phyloP scores from a whole-genome alignment of 192 early-diverging fungal genomes.

The Kickxella alabastrina region DNA sequence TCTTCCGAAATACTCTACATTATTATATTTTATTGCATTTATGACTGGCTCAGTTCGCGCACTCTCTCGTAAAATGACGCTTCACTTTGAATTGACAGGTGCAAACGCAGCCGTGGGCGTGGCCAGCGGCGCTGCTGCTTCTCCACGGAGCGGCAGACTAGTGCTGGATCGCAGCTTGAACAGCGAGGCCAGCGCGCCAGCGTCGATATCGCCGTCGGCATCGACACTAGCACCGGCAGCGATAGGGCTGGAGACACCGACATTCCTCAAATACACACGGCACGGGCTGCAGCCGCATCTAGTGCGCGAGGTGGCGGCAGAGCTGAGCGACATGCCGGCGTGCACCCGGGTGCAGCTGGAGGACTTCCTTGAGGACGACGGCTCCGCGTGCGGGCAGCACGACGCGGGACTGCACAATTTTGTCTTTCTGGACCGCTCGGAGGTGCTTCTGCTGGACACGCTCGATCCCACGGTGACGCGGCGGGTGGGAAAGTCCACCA shows the following conservation, averaged over 20 bases:
- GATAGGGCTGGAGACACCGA: conserved; percentile 28
- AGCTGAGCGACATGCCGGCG: conserved; percentile 25
- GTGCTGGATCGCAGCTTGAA: conserved; percentile 9
- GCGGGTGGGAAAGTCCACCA: conserved; percentile 21
- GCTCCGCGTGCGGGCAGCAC: conserved; percentile 5
- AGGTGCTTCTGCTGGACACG: conserved; percentile 33
- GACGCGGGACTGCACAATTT: conserved; percentile 22
- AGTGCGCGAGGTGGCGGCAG: conserved; percentile 43
- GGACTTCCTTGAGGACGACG: conserved; percentile 38
- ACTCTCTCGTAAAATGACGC: conserved; percentile 19
- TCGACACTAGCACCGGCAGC: background rate
- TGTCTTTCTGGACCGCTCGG: conserved; percentile 15
- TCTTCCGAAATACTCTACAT: too few relatives aligned
- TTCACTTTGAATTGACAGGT: conserved; percentile 32
- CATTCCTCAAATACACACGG: conserved; percentile 45
- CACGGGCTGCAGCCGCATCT: conserved; percentile 48
- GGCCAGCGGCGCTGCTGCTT: background rate
- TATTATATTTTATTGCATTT: background rate
- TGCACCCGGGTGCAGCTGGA: conserved; percentile 44
- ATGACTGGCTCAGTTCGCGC: background rate
- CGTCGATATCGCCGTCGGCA: too few relatives aligned
- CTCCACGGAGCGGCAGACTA: conserved; percentile 28
- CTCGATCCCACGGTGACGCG: conserved; percentile 29
- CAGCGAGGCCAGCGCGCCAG: background rate
- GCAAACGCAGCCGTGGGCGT: background rate